Evolutionary conservation across 1,284 basidiomycete species (phyloP).

Genomic region (Ceratobasidium sp.): DNA sequence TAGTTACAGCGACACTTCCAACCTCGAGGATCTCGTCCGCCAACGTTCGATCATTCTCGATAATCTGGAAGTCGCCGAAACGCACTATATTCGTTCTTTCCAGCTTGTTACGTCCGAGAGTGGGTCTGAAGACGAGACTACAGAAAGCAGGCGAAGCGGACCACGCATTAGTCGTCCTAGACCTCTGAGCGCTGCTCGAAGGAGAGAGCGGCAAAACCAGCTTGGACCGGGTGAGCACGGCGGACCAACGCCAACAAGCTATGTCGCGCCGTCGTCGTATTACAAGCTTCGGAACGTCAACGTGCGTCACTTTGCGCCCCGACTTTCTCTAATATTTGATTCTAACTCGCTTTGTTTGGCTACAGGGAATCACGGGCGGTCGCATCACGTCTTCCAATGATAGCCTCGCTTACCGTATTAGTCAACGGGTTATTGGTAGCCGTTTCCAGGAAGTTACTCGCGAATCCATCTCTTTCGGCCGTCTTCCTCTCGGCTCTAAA

Average conservation of each 20-base stretch:
- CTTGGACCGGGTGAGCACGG: slow-evolving; percentile 58
- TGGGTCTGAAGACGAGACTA: slow-evolving; percentile 26
- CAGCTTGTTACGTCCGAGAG: slow-evolving; percentile 76
- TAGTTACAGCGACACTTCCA: slow-evolving; percentile 70
- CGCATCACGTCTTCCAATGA: slow-evolving; percentile 59
- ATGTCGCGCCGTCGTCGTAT: slow-evolving; percentile 81
- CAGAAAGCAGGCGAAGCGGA: slow-evolving; percentile 48
- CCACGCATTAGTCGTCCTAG: slow-evolving; percentile 76
- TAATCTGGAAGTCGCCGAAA: slow-evolving; percentile 81
- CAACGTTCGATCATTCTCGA: slow-evolving; percentile 80
- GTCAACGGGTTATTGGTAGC: slow-evolving; percentile 72
- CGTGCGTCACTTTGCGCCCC: background rate
- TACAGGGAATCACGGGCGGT: slow-evolving; percentile 70
- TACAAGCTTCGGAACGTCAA: slow-evolving; percentile 73
- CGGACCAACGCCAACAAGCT: slow-evolving; percentile 72
- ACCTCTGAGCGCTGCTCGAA: slow-evolving; percentile 60
- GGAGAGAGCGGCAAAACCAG: slow-evolving; percentile 49
- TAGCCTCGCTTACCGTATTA: slow-evolving; percentile 70
- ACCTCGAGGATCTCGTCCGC: slow-evolving; percentile 73
- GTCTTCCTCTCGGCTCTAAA: slow-evolving; percentile 73
- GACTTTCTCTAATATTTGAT: background rate
- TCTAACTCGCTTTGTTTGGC: background rate
- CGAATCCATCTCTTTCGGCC: slow-evolving; percentile 68
- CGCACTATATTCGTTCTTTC: slow-evolving; percentile 81
- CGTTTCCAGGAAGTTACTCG: slow-evolving; percentile 78